Conservation (phyloP, 768 basidiomycete species). For the Amanita phalloides region DNA sequence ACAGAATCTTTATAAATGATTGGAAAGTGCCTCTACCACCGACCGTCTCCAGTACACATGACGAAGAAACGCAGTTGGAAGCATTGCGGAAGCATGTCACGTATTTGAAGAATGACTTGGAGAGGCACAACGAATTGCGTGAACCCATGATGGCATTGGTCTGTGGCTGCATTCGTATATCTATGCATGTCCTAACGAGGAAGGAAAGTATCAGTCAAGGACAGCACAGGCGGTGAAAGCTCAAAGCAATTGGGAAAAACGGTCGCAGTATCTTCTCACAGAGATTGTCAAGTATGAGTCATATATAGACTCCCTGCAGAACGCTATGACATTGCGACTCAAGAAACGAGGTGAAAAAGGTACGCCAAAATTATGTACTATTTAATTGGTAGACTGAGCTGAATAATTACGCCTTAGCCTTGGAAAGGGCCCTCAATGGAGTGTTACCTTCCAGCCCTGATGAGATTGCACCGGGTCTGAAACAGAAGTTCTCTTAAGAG, state of each 20-base stretch:
- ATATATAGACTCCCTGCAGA: constrained; percentile 83
- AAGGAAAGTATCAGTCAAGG: constrained; percentile 65
- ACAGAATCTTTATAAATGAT: constrained; percentile 75
- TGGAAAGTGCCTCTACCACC: constrained; percentile 92
- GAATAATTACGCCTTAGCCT: neutral
- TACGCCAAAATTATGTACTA: constrained; percentile 7
- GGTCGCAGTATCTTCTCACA: constrained; percentile 77
- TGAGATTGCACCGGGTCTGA: neutral
- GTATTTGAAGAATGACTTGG: constrained; percentile 67
- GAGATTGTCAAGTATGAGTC: constrained; percentile 95
- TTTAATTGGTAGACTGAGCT: neutral
- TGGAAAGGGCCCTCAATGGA: constrained; percentile 4
- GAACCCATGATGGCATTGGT: constrained; percentile 79
- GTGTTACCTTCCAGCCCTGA: neutral
- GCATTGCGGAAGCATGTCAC: constrained; percentile 75
- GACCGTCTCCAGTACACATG: constrained; percentile 71
- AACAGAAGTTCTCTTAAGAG: neutral
- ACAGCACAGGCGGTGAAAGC: constrained; percentile 69
- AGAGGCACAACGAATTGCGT: constrained; percentile 74
- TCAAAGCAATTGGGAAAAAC: constrained; percentile 85
- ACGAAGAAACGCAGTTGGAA: constrained; percentile 91
- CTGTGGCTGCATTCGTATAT: constrained; percentile 8
- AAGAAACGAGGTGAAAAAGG: constrained; percentile 88
- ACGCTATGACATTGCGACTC: constrained; percentile 74
- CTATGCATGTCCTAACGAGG: constrained; percentile 8